Evolutionary conservation across 108 stramenopile genomes (phyloP), one percentile per base, ranked within the genome.

Genomic region (Cyclotella sp.): DNA sequence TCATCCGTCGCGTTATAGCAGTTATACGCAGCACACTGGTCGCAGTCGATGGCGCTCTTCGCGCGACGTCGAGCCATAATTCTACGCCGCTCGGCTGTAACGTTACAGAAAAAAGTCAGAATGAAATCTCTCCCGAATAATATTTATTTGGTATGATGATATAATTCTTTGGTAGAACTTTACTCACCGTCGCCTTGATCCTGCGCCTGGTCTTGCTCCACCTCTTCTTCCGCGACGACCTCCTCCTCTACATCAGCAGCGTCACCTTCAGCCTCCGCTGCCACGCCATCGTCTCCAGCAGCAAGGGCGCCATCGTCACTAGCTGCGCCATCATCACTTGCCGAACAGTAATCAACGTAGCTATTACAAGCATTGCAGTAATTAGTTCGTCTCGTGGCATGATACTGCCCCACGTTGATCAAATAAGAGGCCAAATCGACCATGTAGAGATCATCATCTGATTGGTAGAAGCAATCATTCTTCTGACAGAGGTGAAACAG

Each of bases 281-380:
- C 62, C 41, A 60, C 66, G 16, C 60, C 78, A 59, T 82, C 71
- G 26, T 59, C 65, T 18, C 63, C 67, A 16, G 72, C 79, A 14
- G 74, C 76, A 42, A 43, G 52, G 10, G 34, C 66, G 41, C 39
- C 66, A 43, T 34, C 66, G 6, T 47, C 57, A 21, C 21, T 63
- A 9, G 18, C 70, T 13, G n/a, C 39, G 4, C 41, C 44, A 1
- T 69, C 64, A 11, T 68, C 75, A 16, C 76, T 55, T 4, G 71
- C 42, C 40, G 80, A 70, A 65, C 87, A 88, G 77, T 83, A 86
- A 41, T 88, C 86, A 26, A 76, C 73, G 72, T 70, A 86, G 46
- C 75, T 67, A 21, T 82, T 61, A 73, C 89, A 90, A 22, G 73
- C 84, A 57, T 85, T 75, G 62, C 89, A 90, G 75, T 88, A 88